Conservation (phyloP, 2,329 filamentous ascomycete genomes). For the Chaetomium olivaceum region DNA sequence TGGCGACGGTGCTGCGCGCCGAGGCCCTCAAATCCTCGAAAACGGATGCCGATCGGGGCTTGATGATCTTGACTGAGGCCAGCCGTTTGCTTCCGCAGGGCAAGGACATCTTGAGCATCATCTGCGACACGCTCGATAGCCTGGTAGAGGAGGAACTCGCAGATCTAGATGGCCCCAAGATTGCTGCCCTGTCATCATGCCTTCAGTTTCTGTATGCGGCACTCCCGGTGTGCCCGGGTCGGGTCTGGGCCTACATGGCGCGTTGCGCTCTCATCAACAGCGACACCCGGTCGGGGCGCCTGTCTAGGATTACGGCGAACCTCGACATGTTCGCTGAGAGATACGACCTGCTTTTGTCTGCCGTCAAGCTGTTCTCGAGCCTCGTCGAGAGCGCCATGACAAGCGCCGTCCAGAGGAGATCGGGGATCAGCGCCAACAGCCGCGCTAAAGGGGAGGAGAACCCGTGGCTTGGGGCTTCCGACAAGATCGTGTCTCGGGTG, state of each 20-base stretch:
- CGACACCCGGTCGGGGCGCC: slow-evolving; percentile 72
- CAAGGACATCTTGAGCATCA: slow-evolving; percentile 75
- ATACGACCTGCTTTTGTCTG: slow-evolving; percentile 75
- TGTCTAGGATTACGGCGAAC: slow-evolving; percentile 77
- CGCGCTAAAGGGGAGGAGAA: slow-evolving; percentile 52
- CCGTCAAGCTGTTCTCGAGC: slow-evolving; percentile 70
- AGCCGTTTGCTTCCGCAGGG: slow-evolving; percentile 57
- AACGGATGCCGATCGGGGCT: slow-evolving; percentile 37
- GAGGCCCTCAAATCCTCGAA: slow-evolving; percentile 44
- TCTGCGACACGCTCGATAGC: slow-evolving; percentile 82
- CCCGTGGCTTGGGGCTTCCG: slow-evolving; percentile 71
- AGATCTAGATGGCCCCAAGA: slow-evolving; percentile 61
- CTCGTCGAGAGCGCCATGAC: slow-evolving; percentile 74
- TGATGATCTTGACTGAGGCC: slow-evolving; percentile 59
- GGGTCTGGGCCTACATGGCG: slow-evolving; percentile 87
- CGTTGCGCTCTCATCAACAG: slow-evolving; percentile 77
- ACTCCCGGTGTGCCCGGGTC: slow-evolving; percentile 71
- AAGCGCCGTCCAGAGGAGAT: slow-evolving; percentile 67
- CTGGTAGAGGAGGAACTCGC: slow-evolving; percentile 59
- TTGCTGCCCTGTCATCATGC: slow-evolving; percentile 69
- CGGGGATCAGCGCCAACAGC: slow-evolving; percentile 50
- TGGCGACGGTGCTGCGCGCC: slow-evolving; percentile 68
- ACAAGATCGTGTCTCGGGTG: slow-evolving; percentile 72
- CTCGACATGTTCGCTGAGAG: slow-evolving; percentile 76
- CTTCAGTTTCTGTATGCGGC: slow-evolving; percentile 77